Base-by-base conservation (phyloP, 306 rosid genomes). In the Gynostemma pentaphyllum region DNA sequence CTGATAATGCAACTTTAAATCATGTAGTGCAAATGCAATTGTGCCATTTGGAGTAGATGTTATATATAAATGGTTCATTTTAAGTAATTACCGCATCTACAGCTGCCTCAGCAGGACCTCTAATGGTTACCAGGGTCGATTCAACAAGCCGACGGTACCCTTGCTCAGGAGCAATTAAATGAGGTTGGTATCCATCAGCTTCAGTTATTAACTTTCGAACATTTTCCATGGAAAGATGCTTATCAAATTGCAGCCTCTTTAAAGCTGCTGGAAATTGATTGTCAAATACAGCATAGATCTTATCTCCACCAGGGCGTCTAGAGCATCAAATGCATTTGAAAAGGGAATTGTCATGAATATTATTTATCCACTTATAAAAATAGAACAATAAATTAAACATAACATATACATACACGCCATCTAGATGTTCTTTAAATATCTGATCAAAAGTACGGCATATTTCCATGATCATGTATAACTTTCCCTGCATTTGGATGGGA, bases 171-270 rank as follows among this genome's bases (percentile, higher is more conserved):
- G 82, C 79, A 70, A 78, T 74, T 48, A 78, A 64, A 70, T 78
- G 82, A 62, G 82, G 82, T 18, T 78, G 82, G 48, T 78, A 78
- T 29, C 82, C 82, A 71, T 78, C 79, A 41, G 82, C 82, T 71
- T 78, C 82, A 14, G 79, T 70, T 62, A 74, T 74, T 62, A 74
- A 62, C 76, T 70, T 78, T 49, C 79, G 50, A 29, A 78, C 75
- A 44, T 78, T 78, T 0, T 78, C 74, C 66, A 74, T 66, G 15
- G 82, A 70, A 62, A 78, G 76, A 47, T 70, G 53, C 60, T 56
- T 70, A 66, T 78, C 82, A 34, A 78, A 74, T 21, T 74, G 82
- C 42, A 78, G 34, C 69, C 72, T 72, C 71, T 74, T 78, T 72
- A 78, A 55, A 70, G 83, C 70, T 46, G 83, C 76, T 32, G 79